Base-by-base conservation (phyloP, 139 green algal species). In the Yamagishiella unicocca region DNA sequence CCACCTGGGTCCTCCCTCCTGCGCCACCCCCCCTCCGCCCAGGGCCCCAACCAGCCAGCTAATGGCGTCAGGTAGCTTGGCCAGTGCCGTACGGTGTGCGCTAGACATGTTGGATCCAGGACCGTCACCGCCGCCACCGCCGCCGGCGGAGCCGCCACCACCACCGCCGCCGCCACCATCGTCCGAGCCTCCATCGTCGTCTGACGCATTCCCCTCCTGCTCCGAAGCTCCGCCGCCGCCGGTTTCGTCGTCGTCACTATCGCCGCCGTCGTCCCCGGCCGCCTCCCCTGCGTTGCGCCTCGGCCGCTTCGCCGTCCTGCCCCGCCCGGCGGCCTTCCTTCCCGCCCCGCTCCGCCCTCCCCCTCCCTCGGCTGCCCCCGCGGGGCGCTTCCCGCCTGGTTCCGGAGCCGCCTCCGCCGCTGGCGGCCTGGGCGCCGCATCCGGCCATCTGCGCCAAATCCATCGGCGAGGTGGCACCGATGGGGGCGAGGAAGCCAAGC, bases 41-140 rank as follows among this genome's bases (percentile, higher is more conserved):
- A 97, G 70, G 7, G 93, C 90, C 24, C 86, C 75, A 22, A 94
- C 82, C 17, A 98, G 92, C 96, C 96, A 98, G 24, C 95, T 93
- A 9, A 96, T 88, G 21, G 91, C 94, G 75, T 93, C 91, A 35
- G 92, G 93, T 70, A 96, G 92, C 90, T 98, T 98, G 37, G 96
- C 96, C 35, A 98, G 68, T 42, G 93, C 95, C 25, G 91, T 96
- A 50, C 91, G 79, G 61, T 96, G 94, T 0, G 67, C 74, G 1
- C 42, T 67, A 31, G 85, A 90, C 92, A 95, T 93, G 2, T 54
- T 24, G 68, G 58, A 6, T 27, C 19, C 43, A 10, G 29, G 24
- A 46, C 50, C 72, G 2, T 25, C 43, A 6, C 22, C 43, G n/a
- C 43, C 19, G 43, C 2, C 27, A 27, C 43, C 45, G 19, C 17